Evolutionary conservation across 1,284 basidiomycete species (phyloP), one percentile per base, ranked within the genome.

Genomic region (Trichosporon inkin): DNA sequence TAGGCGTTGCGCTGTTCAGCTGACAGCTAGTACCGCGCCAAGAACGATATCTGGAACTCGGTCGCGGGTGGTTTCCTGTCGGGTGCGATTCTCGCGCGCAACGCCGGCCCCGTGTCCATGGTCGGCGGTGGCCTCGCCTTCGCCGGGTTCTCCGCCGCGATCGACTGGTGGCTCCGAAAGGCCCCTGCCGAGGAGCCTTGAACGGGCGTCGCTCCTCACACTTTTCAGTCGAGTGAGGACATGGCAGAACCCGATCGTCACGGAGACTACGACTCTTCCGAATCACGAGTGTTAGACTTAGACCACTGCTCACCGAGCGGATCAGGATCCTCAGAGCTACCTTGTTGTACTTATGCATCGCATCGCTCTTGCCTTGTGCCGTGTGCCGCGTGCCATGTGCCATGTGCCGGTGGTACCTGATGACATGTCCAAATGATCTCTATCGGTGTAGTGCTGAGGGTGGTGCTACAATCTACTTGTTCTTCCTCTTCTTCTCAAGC

Each of bases 21-120:
- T 58, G 39, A 61, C 59, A 1, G 7, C 0, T 61, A 96, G 92
- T 97, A 95, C 78, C 89, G 93, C 57, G 92, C 90, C n/a, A 92
- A 87, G 79, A 94, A 94, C 71, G 93, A 97, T 76, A 88, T 95
- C 68, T 87, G 85, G 57, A 97, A 96, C 74, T 78, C 80, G n/a
- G 71, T 82, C 10, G 75, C 78, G 16, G 81, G 77, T 1, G 82
- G 82, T 4, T 79, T 80, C 66, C 57, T 82, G 19, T 75, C 81
- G 1, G 91, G 91, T 36, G 90, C 88, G 41, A 80, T 92, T 17
- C 84, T 96, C 5, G 92, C 92, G 16, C 84, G 89, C 56, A 86
- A 89, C 72, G 86, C 90, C 1, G 92, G 90, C 2, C 89, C 90
- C 10, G 88, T 84, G 75, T 91, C 89, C 13, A 88, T 84, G 28